Base-by-base conservation (phyloP, 2,329 filamentous ascomycete species). In the Dothistroma septosporum region DNA sequence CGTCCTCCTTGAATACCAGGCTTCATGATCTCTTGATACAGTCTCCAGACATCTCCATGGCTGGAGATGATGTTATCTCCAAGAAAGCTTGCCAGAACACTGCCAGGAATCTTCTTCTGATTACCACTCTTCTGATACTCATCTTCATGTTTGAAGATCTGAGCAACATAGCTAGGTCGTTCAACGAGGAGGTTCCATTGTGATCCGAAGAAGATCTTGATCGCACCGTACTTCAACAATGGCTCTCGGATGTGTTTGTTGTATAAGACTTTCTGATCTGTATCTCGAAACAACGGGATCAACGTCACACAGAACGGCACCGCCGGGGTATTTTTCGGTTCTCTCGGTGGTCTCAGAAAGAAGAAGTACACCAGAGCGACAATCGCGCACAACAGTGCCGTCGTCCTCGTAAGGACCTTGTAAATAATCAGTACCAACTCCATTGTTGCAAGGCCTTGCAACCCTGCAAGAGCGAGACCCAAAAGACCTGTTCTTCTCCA, bases 151-250 rank as follows among this genome's bases (percentile, higher is more conserved):
- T 50, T 47, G 52, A 60, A 55, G 12, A 60, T 47, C 11, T 60
- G 35, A 8, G 35, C 52, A 24, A 60, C 19, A 32, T 47, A 53
- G 14, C 19, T 31, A 24, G 57, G 52, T 32, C 53, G 35, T 28
- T 31, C 9, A 21, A 60, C 52, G 22, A 60, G 52, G 16, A 60
- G 28, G 41, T 55, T 60, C 57, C 57, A 60, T 24, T 55, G 57
- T 21, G 22, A 31, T 33, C 22, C 57, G 37, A 60, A 60, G n/a
- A 47, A 60, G 37, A 60, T 60, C 37, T 60, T 60, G 52, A 60
- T 32, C 2, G 57, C 57, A 16, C 57, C 57, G 24, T 60, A 31
- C 11, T 49, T n/a, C 21, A 44, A n/a, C 9, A 60, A 33, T 4
- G 28, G 24, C 21, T 55, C 41, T 33, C 50, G 33, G 6, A 55